Evolutionary conservation across 2,329 filamentous ascomycete genomes (phyloP).

Genomic region (Chaetomium sp.): DNA sequence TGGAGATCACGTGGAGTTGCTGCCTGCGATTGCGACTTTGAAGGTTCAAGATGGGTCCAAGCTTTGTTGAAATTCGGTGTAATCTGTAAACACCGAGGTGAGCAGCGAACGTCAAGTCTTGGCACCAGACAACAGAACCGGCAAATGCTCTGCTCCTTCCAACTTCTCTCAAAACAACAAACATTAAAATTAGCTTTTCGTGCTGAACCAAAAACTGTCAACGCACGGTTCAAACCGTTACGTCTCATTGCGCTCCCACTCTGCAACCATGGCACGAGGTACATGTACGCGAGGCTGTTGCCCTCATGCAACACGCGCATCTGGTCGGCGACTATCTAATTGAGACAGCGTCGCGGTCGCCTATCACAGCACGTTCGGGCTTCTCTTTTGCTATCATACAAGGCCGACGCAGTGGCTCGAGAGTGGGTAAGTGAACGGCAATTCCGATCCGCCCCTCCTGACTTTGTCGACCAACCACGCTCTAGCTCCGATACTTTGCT

Average conservation of each 20-base stretch:
- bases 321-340: not conserved
- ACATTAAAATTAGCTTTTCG: not conserved
- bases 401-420: not conserved
- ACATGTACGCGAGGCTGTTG: not conserved
- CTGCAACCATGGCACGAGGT: not conserved
- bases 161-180: not conserved
- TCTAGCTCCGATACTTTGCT: not conserved
- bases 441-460: constrained; percentile 24
- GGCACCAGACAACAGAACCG: not conserved
- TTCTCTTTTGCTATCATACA: not conserved
- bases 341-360: constrained; percentile 6
- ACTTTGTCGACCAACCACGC: constrained; percentile 10
- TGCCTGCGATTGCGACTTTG: constrained; percentile 4
- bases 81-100: constrained; percentile 4
- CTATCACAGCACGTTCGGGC: constrained; percentile 8
- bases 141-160: not conserved
- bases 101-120: not conserved
- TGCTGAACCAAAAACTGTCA: not conserved
- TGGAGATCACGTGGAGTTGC: constrained; percentile 17
- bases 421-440: constrained; percentile 14
- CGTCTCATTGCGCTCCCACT: not conserved
- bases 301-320: not conserved
- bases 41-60: not conserved
- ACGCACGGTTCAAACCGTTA: not conserved
- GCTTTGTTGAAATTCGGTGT: not conserved